Conservation (phyloP, 148 eudicot species). For the Rhododendron griersonianum region DNA sequence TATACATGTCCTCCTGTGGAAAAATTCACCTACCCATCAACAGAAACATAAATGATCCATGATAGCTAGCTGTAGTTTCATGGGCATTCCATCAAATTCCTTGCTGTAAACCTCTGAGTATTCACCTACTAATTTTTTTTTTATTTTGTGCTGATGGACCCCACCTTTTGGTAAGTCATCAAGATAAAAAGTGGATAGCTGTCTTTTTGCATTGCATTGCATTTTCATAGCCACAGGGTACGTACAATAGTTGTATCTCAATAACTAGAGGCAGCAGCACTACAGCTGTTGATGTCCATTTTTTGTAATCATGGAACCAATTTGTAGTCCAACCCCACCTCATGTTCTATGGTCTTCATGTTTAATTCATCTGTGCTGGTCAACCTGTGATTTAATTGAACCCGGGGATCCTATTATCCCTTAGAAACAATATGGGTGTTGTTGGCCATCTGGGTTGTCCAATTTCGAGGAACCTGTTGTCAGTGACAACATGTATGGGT, state of each 20-base stretch:
- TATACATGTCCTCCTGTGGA: not conserved
- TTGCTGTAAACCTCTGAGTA: not conserved
- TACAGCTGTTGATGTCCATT: not conserved
- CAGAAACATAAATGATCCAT: not conserved
- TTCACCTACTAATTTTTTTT: not conserved
- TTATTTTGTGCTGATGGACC: not conserved
- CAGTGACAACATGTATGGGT: too few species aligned
- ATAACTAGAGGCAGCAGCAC: not conserved
- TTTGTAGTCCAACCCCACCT: not conserved
- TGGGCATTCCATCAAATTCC: conserved; percentile 1
- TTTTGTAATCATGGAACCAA: not conserved
- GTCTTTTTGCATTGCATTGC: not conserved
- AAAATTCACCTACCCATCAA: not conserved
- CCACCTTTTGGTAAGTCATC: not conserved
- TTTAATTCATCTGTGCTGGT: not conserved
- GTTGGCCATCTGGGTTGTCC: too few species aligned
- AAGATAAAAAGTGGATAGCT: not conserved
- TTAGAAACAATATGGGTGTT: too few species aligned
- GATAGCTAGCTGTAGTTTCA: not conserved
- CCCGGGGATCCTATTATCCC: too few species aligned
- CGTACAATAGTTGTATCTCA: too few species aligned
- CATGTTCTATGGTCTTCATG: not conserved
- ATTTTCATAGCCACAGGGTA: not conserved
- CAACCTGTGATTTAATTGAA: not conserved
- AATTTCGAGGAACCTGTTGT: too few species aligned